These are phyloP conservation scores for Mychonastes homosphaera DNA, from an alignment of 139 green algal species.

Conservation along the genomic window DNA sequence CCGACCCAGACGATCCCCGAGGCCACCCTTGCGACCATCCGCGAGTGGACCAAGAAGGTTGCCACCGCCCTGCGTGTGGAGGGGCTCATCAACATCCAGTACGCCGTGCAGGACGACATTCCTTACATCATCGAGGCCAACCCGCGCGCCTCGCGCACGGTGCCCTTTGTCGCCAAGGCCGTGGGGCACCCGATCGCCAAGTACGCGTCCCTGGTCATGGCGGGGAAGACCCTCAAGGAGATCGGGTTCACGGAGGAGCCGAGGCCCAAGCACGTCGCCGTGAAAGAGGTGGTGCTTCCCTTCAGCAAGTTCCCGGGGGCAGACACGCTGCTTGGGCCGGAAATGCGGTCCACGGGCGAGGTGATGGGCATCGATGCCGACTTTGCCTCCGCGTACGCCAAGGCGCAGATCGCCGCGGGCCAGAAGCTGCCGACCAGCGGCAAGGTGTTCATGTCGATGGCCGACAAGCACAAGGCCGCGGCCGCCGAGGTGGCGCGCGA, in stretches of 20 bases:
- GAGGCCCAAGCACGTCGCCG: slow-evolving; percentile 76
- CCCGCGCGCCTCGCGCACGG: slow-evolving; percentile 88
- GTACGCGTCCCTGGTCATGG: slow-evolving; percentile 93
- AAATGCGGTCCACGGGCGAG: slow-evolving; percentile 97
- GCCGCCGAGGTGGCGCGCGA: slow-evolving; percentile 50
- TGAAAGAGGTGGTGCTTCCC: slow-evolving; percentile 98
- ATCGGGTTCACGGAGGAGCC: slow-evolving; percentile 82
- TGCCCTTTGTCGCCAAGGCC: slow-evolving; percentile 98
- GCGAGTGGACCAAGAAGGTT: slow-evolving; percentile 81
- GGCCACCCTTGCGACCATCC: slow-evolving; percentile 61
- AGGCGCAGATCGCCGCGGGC: slow-evolving; percentile 89
- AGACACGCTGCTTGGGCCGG: slow-evolving; percentile 93
- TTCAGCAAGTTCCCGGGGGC: slow-evolving; percentile 98
- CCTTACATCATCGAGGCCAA: slow-evolving; percentile 99
- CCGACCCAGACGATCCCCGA: slow-evolving; percentile 81
- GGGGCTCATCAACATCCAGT: slow-evolving; percentile 99
- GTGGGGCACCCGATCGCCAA: slow-evolving; percentile 92
- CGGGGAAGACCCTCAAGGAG: slow-evolving; percentile 73
- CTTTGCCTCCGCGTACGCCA: slow-evolving; percentile 88
- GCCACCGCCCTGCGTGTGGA: slow-evolving; percentile 83
- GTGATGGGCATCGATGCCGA: slow-evolving; percentile 90
- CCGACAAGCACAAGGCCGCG: slow-evolving; percentile 54
- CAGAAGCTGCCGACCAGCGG: slow-evolving; percentile 36
- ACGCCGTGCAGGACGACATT: slow-evolving; percentile 71
- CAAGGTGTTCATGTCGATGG: slow-evolving; percentile 90